Evolutionary conservation across 441 rosid species (phyloP), one percentile per base, ranked within the genome.

Genomic region (Mallotus repandus): DNA sequence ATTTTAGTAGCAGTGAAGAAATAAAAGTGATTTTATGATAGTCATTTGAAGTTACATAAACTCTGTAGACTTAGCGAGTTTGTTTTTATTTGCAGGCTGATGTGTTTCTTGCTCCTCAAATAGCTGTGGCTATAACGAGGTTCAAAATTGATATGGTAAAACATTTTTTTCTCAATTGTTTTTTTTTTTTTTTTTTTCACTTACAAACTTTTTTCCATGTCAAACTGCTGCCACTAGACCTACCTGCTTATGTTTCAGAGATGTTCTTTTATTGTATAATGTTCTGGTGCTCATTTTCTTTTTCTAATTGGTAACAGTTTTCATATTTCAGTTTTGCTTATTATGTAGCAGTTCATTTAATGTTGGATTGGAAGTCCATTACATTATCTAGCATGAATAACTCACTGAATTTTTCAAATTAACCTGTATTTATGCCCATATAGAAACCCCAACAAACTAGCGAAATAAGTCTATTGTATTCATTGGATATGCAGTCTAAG

Each of bases 71-170:
- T 55, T 66, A 69, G 49, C 63, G 73, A 16, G 66, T 19, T 15
- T 15, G 8, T 56, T 68, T 18, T 61, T 48, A 21, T 57, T 74
- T 64, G 70, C 84, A 86, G 90, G 86, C 86, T 68, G 92, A 88
- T 76, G 88, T 86, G 49, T 88, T 86, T 72, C 69, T 88, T 81
- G 90, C 85, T 56, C 90, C 89, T 43, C 86, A 88, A 69, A 81
- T 88, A 69, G 87, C 85, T 55, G 69, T 66, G 10, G 86, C 83
- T 15, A 46, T 54, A 13, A 46, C 1, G 54, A 76, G 80, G 78
- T 86, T 82, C 66, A 76, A 85, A 15, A 73, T 86, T 41, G 85
- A 82, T 69, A 76, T 88, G 89, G 90, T 88, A 79, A 72, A 54
- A 4, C 62, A 46, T 63, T 50, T 49, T 35, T 68, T 9, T 35